Conservation (phyloP, 2,329 filamentous ascomycete species). For the Penicillium fuscoglaucum region DNA sequence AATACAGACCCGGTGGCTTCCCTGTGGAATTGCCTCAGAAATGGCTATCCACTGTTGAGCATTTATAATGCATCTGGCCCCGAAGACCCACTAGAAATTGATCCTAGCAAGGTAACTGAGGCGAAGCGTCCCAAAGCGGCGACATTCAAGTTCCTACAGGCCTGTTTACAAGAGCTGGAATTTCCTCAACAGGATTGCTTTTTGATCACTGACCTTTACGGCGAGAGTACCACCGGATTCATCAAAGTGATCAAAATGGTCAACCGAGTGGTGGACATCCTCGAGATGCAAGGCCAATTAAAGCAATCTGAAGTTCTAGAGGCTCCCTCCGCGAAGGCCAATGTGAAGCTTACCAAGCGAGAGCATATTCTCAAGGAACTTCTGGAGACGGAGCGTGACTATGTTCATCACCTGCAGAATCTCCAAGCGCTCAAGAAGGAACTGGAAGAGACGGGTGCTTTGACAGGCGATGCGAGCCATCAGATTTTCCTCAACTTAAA, state of each 20-base stretch:
- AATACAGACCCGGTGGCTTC: slow-evolving; percentile 81
- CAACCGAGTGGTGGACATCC: slow-evolving; percentile 84
- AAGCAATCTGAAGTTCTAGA: slow-evolving; percentile 56
- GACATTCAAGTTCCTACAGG: slow-evolving; percentile 89
- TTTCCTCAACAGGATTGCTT: slow-evolving; percentile 83
- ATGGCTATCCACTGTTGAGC: slow-evolving; percentile 78
- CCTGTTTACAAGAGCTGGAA: slow-evolving; percentile 77
- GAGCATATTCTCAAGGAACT: slow-evolving; percentile 91
- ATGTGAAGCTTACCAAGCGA: slow-evolving; percentile 66
- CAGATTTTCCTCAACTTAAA: slow-evolving; percentile 97
- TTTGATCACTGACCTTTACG: slow-evolving; percentile 86
- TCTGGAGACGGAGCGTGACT: slow-evolving; percentile 93
- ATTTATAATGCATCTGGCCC: slow-evolving; percentile 87
- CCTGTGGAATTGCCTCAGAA: slow-evolving; percentile 82
- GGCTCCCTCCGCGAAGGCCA: slow-evolving; percentile 49
- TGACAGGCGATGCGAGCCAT: slow-evolving; percentile 87
- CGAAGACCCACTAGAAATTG: slow-evolving; percentile 65
- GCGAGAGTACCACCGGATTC: slow-evolving; percentile 93
- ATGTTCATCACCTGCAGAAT: slow-evolving; percentile 95
- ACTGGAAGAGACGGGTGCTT: slow-evolving; percentile 80
- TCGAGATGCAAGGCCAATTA: slow-evolving; percentile 76
- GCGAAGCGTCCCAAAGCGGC: slow-evolving; percentile 81
- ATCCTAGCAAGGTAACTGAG: slow-evolving; percentile 63
- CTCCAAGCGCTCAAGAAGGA: slow-evolving; percentile 88
- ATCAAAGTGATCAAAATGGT: slow-evolving; percentile 95